Evolutionary conservation across 768 basidiomycete genomes (phyloP).

Genomic region (Lactarius evosmus): DNA sequence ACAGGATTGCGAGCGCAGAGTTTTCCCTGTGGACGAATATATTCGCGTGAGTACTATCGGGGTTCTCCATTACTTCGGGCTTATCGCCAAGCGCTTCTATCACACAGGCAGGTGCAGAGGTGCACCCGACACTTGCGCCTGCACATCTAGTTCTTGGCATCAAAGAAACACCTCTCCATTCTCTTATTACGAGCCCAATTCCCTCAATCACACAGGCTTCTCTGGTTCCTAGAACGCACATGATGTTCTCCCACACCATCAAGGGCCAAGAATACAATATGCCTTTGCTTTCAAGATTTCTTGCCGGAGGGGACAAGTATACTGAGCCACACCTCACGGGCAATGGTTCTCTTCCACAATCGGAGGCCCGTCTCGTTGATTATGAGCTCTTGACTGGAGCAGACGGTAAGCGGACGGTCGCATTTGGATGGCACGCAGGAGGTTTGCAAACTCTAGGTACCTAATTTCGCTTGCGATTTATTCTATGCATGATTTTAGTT

Average conservation of each 20-base stretch:
- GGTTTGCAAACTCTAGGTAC: constrained; percentile 44
- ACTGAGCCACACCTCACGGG: constrained; percentile 10
- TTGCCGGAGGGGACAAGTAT: constrained; percentile 31
- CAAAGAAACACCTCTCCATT: constrained; percentile 75
- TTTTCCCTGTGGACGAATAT: constrained; percentile 65
- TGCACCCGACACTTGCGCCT: constrained; percentile 52
- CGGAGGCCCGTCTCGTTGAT: constrained; percentile 64
- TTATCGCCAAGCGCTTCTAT: not conserved
- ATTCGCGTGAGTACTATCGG: constrained; percentile 47
- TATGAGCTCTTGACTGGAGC: constrained; percentile 73
- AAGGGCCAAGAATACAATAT: constrained; percentile 89
- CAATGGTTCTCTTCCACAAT: constrained; percentile 7
- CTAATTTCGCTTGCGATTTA: not conserved
- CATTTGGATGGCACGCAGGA: constrained; percentile 92
- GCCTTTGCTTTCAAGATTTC: constrained; percentile 65
- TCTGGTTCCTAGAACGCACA: constrained; percentile 56
- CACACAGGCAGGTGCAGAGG: constrained; percentile 70
- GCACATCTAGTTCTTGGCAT: constrained; percentile 83
- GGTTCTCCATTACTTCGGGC: constrained; percentile 4
- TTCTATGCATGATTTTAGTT: constrained; percentile 43
- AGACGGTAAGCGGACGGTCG: constrained; percentile 73
- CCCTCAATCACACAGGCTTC: constrained; percentile 30
- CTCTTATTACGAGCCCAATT: constrained; percentile 51
- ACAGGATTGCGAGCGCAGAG: constrained; percentile 71
- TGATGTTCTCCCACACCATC: constrained; percentile 92